A percentile compares a stretch with the other conserved stretches of the same genome.
Evolutionary conservation across 2,329 filamentous ascomycete genomes (phyloP).

Genomic region (Dichotomopilus funicola): DNA sequence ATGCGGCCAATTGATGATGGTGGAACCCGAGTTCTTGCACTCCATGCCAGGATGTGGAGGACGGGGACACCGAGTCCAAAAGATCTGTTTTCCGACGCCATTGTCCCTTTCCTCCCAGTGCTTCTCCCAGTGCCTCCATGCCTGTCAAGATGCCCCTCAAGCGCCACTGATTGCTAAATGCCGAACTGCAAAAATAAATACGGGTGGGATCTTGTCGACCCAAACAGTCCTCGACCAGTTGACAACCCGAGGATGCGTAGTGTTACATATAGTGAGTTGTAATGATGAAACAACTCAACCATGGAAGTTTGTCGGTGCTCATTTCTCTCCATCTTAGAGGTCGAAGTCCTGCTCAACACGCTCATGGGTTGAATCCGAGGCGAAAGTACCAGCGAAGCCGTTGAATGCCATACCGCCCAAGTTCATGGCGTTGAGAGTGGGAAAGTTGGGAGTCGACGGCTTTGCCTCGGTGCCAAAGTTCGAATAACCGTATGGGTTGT

Average conservation of each 20-base stretch:
- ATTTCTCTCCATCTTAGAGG: slow-evolving; percentile 10
- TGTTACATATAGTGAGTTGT: slow-evolving; percentile 2
- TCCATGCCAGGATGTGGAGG: slow-evolving; percentile 13
- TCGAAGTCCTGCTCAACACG: slow-evolving; percentile 16
- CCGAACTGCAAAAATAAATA: not conserved
- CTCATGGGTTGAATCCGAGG: slow-evolving; percentile 13
- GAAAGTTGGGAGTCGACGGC: slow-evolving; percentile 14
- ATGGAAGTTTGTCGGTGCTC: not conserved
- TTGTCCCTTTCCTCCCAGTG: not conserved
- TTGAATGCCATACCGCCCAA: slow-evolving; percentile 17
- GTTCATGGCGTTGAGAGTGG: slow-evolving; percentile 16
- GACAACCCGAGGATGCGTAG: slow-evolving; percentile 5
- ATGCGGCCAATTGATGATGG: slow-evolving; percentile 12
- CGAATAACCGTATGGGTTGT: slow-evolving; percentile 15
- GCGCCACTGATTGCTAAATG: not conserved
- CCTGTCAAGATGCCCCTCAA: not conserved
- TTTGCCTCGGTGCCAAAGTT: slow-evolving; percentile 18
- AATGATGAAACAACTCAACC: slow-evolving; percentile 1
- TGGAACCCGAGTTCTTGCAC: slow-evolving; percentile 2
- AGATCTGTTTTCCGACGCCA: slow-evolving; percentile 11
- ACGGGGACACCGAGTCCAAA: slow-evolving; percentile 12
- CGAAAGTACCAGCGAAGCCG: slow-evolving; percentile 11
- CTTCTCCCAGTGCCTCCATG: not conserved
- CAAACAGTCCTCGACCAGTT: not conserved
- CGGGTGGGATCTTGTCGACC: not conserved